Base-by-base conservation (phyloP, 2,329 filamentous ascomycete species). In the Penicillium sp. region DNA sequence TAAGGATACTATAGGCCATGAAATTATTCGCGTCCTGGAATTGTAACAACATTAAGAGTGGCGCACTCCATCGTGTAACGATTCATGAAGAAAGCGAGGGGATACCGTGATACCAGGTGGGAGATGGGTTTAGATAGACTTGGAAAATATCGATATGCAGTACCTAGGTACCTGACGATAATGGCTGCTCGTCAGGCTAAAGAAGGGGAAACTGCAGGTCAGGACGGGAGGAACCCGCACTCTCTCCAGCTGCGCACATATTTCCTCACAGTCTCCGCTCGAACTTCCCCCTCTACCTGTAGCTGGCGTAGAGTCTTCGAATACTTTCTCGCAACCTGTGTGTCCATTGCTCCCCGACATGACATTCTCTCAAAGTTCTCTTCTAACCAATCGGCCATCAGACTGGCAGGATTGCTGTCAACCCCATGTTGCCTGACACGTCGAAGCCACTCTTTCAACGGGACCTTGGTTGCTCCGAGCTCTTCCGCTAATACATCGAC, bases 281-380 rank as follows among this genome's bases (percentile, higher is more conserved):
- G 47, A 15, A 67, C 65, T 7, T 56, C 50, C 13, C 26, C 50
- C 7, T 63, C 66, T 5, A 56, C 47, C 8, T 56, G 51, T 9
- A 64, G 29, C 13, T 45, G 15, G 19, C 52, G 31, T 17, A 69
- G 17, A 5, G 60, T 56, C 26, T 46, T 26, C 0, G 81, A 83
- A 67, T 82, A 75, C 63, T 77, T 70, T 1, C 55, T 58, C 3
- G 70, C 68, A 30, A 74, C 73, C 11, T 66, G 60, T 0, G 76
- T 79, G 56, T 76, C 79, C 49, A 83, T 46, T 0, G 83, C 30
- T 0, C 78, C 79, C 7, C 80, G 80, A 64, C 81, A 83, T 0
- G 77, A 78, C 81, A 84, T 84, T 29, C 79, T 73, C 30, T 74
- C 51, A 26, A 73, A 77, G n/a, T 77, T 71, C 15, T 66, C 61